Evolutionary conservation across 1,284 basidiomycete species (phyloP).

Genomic region (Neolentinus lepideus): DNA sequence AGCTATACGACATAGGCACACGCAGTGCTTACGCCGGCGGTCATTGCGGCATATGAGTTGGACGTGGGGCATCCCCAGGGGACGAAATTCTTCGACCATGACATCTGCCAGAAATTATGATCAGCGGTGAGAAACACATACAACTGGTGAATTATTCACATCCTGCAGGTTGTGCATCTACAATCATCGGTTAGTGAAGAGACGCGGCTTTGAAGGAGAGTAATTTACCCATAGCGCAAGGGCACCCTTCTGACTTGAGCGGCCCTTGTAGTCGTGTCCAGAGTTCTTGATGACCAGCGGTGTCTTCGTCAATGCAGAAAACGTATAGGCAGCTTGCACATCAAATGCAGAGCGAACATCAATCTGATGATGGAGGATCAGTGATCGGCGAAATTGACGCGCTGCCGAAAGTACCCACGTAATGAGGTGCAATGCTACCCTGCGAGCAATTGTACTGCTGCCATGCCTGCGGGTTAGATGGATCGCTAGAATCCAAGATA

Average conservation of each 20-base stretch:
- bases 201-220: neutral
- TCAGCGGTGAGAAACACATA: too few species aligned
- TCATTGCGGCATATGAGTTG: slow-evolving; percentile 1
- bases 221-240: slow-evolving; percentile 11
- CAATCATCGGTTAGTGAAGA: neutral
- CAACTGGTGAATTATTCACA: too few species aligned
- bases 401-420: slow-evolving; percentile 18
- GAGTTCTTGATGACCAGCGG: slow-evolving; percentile 44
- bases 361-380: slow-evolving; percentile 25
- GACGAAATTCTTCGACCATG: slow-evolving; percentile 3
- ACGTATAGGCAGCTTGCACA: slow-evolving; percentile 32
- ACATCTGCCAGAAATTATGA: slow-evolving; percentile 2
- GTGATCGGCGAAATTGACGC: neutral
- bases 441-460: slow-evolving; percentile 22
- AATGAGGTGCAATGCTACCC: slow-evolving; percentile 33
- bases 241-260: slow-evolving; percentile 12
- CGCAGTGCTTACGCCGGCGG: slow-evolving; percentile 2
- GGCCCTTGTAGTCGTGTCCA: slow-evolving; percentile 22
- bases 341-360: slow-evolving; percentile 31
- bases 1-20: neutral
- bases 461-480: slow-evolving; percentile 18
- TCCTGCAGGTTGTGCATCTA: slow-evolving; percentile 8
- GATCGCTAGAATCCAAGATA: slow-evolving; percentile 23
- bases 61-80: slow-evolving; percentile 4
- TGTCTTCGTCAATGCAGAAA: slow-evolving; percentile 28